Evolutionary conservation across 2,329 filamentous ascomycete genomes (phyloP), one percentile per base, ranked within the genome.

Genomic region (Fusarium lateritium): DNA sequence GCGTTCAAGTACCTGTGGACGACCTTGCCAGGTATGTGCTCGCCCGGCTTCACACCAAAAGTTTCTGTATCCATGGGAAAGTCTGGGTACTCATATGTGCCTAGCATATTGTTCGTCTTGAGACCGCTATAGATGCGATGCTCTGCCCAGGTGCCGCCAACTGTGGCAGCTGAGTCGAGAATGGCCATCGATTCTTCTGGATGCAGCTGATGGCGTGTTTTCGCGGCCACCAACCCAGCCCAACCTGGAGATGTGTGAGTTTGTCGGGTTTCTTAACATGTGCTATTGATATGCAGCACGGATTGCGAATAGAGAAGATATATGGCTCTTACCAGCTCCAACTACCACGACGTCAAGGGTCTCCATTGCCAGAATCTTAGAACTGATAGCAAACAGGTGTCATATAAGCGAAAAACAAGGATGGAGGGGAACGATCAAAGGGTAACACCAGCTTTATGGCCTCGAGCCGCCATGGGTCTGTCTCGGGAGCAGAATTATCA

Each of bases 41-140:
- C 72, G 4, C 81, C 81, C 0, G 78, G 75, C 44, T 81, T 75
- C 26, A 88, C 77, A 2, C 81, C 81, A 69, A 86, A 90, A 0
- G 79, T 83, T 21, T 84, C 83, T 9, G 80, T 77, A 60, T 85
- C 82, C 88, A 94, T 91, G 19, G 91, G 90, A 62, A 92, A 93
- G 71, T 93, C 92, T 1, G 88, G 88, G 72, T 87, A 94, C 76
- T 94, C 91, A 70, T 90, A 93, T 0, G 88, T 91, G 4, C 92
- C 91, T 13, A 90, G 77, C 76, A 93, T 85, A 73, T 94, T 94
- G 78, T 95, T 94, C 54, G 87, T 89, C 72, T 89, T 91, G 49
- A 95, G 83, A 2, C 88, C 89, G 0, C 89, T 86, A 75, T 94
- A 91, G 1, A 93, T 79, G 2, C 91, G 85, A 38, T 91, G 82